Base-by-base conservation (phyloP, 208 protist species). In the Zelonia costaricensis region DNA sequence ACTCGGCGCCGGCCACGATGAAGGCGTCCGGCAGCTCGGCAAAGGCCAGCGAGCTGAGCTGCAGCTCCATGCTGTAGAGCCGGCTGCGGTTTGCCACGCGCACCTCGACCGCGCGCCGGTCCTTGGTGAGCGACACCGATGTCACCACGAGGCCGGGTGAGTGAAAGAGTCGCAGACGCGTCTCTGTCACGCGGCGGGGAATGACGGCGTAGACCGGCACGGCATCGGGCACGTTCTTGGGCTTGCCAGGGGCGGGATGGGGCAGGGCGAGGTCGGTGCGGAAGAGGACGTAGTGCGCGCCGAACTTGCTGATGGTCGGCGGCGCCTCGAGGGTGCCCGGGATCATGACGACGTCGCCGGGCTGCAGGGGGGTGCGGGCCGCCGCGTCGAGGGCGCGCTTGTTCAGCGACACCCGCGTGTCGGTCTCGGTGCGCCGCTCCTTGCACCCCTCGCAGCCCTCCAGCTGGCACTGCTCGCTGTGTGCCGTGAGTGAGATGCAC, bases 151-250 rank as follows among this genome's bases (percentile, higher is more conserved):
- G 62, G 31, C 80, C 84, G 22, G 88, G 81, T 9, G 78, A 74
- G 25, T 91, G 70, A 63, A 85, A 91, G n/a, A 96, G 76, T 2
- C 85, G 80, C 72, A 93, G 78, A 20, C 76, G 79, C n/a, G 87
- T 93, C 69, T 96, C 86, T 15, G 79, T 80, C 8, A 94, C 81
- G 49, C 87, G 87, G 1, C 86, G 67, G 10, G 91, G 91, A 52
- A 94, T 91, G 51, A 96, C 82, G 40, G 82, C 91, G 74, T 91
- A 94, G 3, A 96, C 82, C 8, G 91, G 91, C 25, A 96, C 82
- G 2, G 84, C 84, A n/a, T 62, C 62, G 4, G 91, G 86, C n/a
- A 96, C 68, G 53, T 82, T 69, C 9, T 58, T 55, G 22, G 91
- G 91, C 43, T 83, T 80, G 15, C 63, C 67, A 20, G 87, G 87